Base-by-base conservation (phyloP, 208 protist species). In the Crithidia bombi region DNA sequence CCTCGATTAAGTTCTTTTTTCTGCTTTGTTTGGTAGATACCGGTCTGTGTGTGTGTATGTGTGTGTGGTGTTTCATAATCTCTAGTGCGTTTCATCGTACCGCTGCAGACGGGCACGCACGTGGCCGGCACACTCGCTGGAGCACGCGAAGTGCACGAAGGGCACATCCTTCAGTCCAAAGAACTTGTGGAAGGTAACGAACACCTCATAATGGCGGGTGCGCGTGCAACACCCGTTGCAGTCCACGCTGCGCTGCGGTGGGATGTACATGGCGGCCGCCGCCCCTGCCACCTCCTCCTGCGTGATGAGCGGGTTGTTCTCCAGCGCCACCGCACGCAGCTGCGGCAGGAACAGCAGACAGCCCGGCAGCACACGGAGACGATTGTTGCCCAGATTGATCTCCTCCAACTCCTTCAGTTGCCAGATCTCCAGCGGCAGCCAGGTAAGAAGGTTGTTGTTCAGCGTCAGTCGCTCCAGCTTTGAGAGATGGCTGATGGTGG, bases 321-420 rank as follows among this genome's bases (percentile, higher is more conserved):
- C 86, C 35, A 96, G 50, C 39, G 78, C 65, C 41, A 93, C 50
- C 2, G 50, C 69, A 1, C 78, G 67, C 54, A 96, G 79, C 3
- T 69, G 54, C 15, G 82, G 83, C 6, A 96, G 68, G 38, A 93
- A 92, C n/a, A 94, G 78, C 39, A 96, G 65, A 17, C 87, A 81
- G n/a, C 81, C 86, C 0, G 91, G 91, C 15, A 96, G 66, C 12
- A 90, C 75, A 17, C 56, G 67, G 30, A 96, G 72, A 9, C 78
- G 21, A 66, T 96, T 96, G 75, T 96, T 96, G 39, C 75, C 83
- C 4, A 93, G n/a, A 25, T 79, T 78, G 30, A 96, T 68, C 66
- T 91, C 82, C 65, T 91, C 56, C 21, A 96, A 75, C 28, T 49
- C 76, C 68, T 89, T 90, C 14, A 93, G 76, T 65, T 91, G 76